Evolutionary conservation across 2,329 filamentous ascomycete species (phyloP).

Genomic region (Ceratocystis lukuohia): DNA sequence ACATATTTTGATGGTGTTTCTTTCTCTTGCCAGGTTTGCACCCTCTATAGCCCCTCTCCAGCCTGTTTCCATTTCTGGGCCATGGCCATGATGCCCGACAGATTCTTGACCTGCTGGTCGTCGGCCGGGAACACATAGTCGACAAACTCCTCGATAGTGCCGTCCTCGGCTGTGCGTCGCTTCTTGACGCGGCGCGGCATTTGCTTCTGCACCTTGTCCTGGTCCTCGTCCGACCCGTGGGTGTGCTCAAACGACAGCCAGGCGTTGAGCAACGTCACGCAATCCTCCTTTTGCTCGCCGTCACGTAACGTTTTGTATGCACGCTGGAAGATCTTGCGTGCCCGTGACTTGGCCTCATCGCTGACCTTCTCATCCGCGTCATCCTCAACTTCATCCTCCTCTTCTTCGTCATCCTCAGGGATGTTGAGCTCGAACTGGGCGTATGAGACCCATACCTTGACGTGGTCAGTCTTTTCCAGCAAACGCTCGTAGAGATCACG

Average conservation of each 20-base stretch:
- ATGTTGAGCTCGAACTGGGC: slow-evolving; percentile 97
- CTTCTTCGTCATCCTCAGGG: slow-evolving; percentile 55
- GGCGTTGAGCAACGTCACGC: slow-evolving; percentile 79
- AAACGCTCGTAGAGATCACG: slow-evolving; percentile 78
- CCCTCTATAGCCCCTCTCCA: slow-evolving; percentile 27
- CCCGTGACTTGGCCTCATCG: slow-evolving; percentile 70
- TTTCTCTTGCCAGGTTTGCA: neutral
- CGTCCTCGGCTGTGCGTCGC: slow-evolving; percentile 79
- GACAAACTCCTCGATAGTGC: slow-evolving; percentile 89
- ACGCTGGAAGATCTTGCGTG: slow-evolving; percentile 70
- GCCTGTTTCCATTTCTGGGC: slow-evolving; percentile 78
- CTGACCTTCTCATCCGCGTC: slow-evolving; percentile 57
- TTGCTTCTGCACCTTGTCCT: slow-evolving; percentile 74
- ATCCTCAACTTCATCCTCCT: slow-evolving; percentile 40
- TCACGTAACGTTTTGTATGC: slow-evolving; percentile 81
- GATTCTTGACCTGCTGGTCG: slow-evolving; percentile 69
- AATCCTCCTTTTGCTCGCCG: slow-evolving; percentile 80
- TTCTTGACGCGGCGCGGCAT: slow-evolving; percentile 93
- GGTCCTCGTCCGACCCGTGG: slow-evolving; percentile 61
- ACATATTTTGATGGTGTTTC: slow-evolving; percentile 1
- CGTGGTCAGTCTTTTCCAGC: slow-evolving; percentile 87
- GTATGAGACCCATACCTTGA: slow-evolving; percentile 98
- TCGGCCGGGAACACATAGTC: slow-evolving; percentile 96
- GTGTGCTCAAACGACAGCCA: slow-evolving; percentile 87
- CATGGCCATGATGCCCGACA: slow-evolving; percentile 72